phyloP scores from a whole-genome alignment of 129 eudicot species.

The Lonicera japonica region DNA sequence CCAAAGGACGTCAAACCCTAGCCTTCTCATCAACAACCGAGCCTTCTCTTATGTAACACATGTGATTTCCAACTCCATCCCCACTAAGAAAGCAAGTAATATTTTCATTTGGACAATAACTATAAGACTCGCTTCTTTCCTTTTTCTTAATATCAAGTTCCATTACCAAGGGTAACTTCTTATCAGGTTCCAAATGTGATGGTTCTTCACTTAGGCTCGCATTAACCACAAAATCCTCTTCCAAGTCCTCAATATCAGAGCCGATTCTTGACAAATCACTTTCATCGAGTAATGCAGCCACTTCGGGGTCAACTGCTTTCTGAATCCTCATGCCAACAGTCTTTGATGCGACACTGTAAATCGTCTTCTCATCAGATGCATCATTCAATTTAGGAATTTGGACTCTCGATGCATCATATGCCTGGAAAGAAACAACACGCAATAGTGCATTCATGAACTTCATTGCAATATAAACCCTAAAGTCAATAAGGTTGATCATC shows the following conservation, averaged over 20 bases:
- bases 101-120: slow-evolving; percentile 13
- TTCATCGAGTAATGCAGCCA: slow-evolving; percentile 77
- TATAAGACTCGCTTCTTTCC: slow-evolving; percentile 11
- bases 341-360: slow-evolving; percentile 71
- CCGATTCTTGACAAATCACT: slow-evolving; percentile 60
- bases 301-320: slow-evolving; percentile 82
- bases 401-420: slow-evolving; percentile 85
- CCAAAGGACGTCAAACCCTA: slow-evolving; percentile 63
- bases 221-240: slow-evolving; percentile 74
- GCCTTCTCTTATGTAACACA: slow-evolving; percentile 6
- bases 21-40: slow-evolving; percentile 29
- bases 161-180: slow-evolving; percentile 18
- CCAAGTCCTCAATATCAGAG: slow-evolving; percentile 74
- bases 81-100: not conserved
- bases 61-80: slow-evolving; percentile 5
- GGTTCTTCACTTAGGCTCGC: slow-evolving; percentile 68
- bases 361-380: slow-evolving; percentile 41
- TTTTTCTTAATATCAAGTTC: slow-evolving; percentile 14
- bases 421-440: slow-evolving; percentile 30
- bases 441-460: not conserved
- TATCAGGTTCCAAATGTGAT: slow-evolving; percentile 23
- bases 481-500: not conserved
- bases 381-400: slow-evolving; percentile 37
- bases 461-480: not conserved
- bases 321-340: slow-evolving; percentile 66